Conservation (phyloP, 176 grass and related monocot species). For the Paspalum notatum region DNA sequence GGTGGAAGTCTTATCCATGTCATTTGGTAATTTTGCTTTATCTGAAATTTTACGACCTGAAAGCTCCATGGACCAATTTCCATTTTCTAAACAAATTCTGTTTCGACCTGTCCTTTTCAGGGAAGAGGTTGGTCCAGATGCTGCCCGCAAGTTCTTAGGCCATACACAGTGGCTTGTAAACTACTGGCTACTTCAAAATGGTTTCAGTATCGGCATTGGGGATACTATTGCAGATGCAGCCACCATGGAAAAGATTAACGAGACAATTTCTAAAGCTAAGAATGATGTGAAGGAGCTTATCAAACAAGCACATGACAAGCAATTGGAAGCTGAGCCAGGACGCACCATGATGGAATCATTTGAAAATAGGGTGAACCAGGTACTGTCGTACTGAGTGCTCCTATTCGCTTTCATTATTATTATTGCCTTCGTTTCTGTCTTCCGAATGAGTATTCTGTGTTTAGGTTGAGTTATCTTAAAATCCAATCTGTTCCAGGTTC, state of each 20-base stretch:
- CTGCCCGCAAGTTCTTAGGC: conserved; percentile 91
- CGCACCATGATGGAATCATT: conserved; percentile 98
- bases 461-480: too few relatives aligned
- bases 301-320: conserved; percentile 68
- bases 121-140: conserved; percentile 98
- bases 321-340: conserved; percentile 89
- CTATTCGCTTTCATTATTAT: not conserved
- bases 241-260: conserved; percentile 90
- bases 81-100: not conserved
- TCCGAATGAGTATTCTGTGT: conserved; percentile 57
- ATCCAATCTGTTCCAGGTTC: conserved; percentile 50
- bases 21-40: conserved; percentile 67
- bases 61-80: not conserved
- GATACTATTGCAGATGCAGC: conserved; percentile 89
- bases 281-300: conserved; percentile 96
- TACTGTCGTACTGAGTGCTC: conserved; percentile 39
- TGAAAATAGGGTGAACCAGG: conserved; percentile 98
- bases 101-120: conserved; percentile 48
- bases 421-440: conserved; percentile 27
- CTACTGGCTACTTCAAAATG: conserved; percentile 93
- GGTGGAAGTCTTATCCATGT: conserved; percentile 91
- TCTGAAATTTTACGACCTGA: not conserved
- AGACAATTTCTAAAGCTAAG: conserved; percentile 85
- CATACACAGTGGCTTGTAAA: conserved; percentile 97
- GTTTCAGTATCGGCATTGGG: conserved; percentile 90